Conservation (phyloP, 2,329 filamentous ascomycete species). For the Uncinocarpus reesii region DNA sequence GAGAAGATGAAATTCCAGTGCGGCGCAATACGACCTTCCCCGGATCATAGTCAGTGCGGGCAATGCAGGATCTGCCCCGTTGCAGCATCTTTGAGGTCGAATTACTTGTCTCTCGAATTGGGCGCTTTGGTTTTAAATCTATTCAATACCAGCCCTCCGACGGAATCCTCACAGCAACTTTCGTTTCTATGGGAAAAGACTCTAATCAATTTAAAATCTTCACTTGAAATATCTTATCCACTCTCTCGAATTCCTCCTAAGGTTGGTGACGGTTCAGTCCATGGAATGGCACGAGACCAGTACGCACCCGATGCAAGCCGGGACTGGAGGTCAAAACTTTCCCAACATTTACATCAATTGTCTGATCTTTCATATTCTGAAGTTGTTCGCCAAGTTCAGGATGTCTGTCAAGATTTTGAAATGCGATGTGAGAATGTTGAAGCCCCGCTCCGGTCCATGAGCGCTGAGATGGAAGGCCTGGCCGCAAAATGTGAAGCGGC, state of each 20-base stretch:
- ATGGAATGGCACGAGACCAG: not conserved
- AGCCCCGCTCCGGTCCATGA: too few relatives aligned
- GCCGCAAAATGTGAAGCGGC: too few relatives aligned
- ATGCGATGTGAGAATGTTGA: too few relatives aligned
- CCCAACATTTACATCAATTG: conserved; percentile 35
- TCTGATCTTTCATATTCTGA: conserved; percentile 38
- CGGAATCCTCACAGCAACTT: not conserved
- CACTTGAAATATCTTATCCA: not conserved
- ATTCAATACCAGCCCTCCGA: not conserved
- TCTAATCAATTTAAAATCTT: not conserved
- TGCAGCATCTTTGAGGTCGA: not conserved
- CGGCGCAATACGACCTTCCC: not conserved
- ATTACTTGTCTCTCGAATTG: not conserved
- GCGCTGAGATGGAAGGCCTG: too few relatives aligned
- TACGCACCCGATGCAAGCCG: conserved; percentile 18
- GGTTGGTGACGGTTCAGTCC: not conserved
- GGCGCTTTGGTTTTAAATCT: not conserved
- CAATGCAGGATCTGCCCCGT: not conserved
- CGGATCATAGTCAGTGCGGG: not conserved
- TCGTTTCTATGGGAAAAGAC: not conserved
- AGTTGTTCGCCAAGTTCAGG: conserved; percentile 42
- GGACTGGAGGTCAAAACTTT: conserved; percentile 43
- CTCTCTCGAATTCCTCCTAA: not conserved
- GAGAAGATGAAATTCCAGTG: not conserved
- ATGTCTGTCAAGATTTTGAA: too few relatives aligned